A percentile compares a stretch with the other conserved stretches of the same genome.
phyloP scores from a whole-genome alignment of 2,329 filamentous ascomycete species.

The Clonostachys sp. region DNA sequence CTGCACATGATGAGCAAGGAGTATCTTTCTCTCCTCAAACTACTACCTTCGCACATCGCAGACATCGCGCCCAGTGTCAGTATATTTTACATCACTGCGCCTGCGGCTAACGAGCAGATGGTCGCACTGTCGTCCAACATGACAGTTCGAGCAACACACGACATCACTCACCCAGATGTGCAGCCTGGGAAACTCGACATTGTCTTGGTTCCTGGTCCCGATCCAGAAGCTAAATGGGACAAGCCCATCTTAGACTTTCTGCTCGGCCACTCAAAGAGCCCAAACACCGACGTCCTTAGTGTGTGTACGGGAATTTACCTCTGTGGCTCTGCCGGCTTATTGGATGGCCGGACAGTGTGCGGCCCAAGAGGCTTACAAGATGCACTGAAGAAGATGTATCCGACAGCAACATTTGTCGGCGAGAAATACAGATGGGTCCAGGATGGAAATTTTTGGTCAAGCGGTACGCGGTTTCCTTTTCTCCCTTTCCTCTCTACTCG shows the following conservation, averaged over 20 bases:
- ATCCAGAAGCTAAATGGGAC: slow-evolving; percentile 26
- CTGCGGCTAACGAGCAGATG: slow-evolving; percentile 18
- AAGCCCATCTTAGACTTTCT: slow-evolving; percentile 33
- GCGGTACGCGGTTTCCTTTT: slow-evolving; percentile 25
- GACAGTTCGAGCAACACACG: slow-evolving; percentile 32
- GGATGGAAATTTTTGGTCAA: slow-evolving; percentile 51
- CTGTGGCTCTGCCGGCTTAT: slow-evolving; percentile 42
- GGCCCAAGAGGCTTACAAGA: slow-evolving; percentile 40
- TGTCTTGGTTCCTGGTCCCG: slow-evolving; percentile 44
- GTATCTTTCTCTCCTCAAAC: slow-evolving; percentile 27
- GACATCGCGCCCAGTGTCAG: slow-evolving; percentile 32
- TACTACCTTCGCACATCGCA: slow-evolving; percentile 26
- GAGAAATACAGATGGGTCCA: slow-evolving; percentile 42
- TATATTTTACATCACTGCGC: slow-evolving; percentile 41
- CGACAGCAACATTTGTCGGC: slow-evolving; percentile 34
- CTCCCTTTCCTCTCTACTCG: too few species aligned
- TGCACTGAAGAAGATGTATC: slow-evolving; percentile 28
- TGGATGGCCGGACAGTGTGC: slow-evolving; percentile 37
- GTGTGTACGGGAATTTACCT: slow-evolving; percentile 46
- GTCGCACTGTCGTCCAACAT: slow-evolving; percentile 35
- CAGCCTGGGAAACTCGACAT: slow-evolving; percentile 46
- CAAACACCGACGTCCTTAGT: slow-evolving; percentile 40
- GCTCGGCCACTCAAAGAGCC: slow-evolving; percentile 25
- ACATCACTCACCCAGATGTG: slow-evolving; percentile 37
- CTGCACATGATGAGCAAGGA: slow-evolving; percentile 38